phyloP scores from a whole-genome alignment of 345 rosid species.

The Carallia pectinifolia region DNA sequence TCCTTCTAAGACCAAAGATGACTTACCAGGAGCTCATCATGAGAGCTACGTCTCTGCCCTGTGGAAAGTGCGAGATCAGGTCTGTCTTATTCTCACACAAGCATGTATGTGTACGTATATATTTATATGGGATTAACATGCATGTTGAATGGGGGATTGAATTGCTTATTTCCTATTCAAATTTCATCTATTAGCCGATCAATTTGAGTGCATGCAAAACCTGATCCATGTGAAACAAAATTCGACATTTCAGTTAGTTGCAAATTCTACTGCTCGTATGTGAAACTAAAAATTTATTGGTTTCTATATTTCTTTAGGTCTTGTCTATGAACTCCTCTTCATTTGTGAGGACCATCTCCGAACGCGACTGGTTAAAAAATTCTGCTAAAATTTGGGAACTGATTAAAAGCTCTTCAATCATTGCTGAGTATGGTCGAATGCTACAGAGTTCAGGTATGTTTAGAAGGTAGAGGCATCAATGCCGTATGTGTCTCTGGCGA shows the following conservation, averaged over 20 bases:
- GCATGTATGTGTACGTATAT: not conserved
- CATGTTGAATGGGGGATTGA: not conserved
- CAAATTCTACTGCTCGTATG: too few relatives aligned
- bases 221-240: too few relatives aligned
- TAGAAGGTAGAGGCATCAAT: slow-evolving; percentile 41
- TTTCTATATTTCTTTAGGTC: slow-evolving; percentile 39
- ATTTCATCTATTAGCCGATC: not conserved
- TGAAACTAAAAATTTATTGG: not conserved
- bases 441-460: slow-evolving; percentile 63
- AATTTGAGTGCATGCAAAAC: not conserved
- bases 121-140: not conserved
- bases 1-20: slow-evolving; percentile 50
- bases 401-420: slow-evolving; percentile 61
- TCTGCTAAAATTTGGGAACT: slow-evolving; percentile 84
- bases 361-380: slow-evolving; percentile 81
- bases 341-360: slow-evolving; percentile 60
- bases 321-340: slow-evolving; percentile 53
- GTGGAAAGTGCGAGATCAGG: slow-evolving; percentile 66
- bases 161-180: not conserved
- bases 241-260: too few relatives aligned
- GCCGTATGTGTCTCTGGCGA: not conserved
- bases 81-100: slow-evolving; percentile 14
- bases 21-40: slow-evolving; percentile 39
- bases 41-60: slow-evolving; percentile 51
- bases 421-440: slow-evolving; percentile 53